Percentiles rank a stretch among this genome's conserved stretches.
These are phyloP conservation scores for Ustilago cynodontis DNA, from an alignment of 1,284 basidiomycete species.

Conservation along the genomic window DNA sequence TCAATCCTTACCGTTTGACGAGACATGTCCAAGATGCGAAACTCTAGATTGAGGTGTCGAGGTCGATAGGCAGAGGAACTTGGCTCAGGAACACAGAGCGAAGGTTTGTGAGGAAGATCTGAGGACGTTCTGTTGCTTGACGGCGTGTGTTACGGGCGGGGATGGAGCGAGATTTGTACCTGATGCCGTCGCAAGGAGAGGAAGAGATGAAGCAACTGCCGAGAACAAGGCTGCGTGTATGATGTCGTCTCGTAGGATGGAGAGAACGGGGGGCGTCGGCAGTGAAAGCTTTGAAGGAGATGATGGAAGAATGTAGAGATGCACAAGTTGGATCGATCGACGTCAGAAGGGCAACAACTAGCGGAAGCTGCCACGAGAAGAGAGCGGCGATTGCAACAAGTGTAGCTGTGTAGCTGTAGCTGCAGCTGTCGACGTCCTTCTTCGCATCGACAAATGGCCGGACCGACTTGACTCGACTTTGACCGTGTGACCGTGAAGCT, in stretches of 20 bases:
- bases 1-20: slow-evolving; percentile 20
- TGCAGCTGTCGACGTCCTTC: neutral
- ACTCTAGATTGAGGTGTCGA: too few relatives aligned
- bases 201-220: slow-evolving; percentile 8
- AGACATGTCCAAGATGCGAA: slow-evolving; percentile 16
- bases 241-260: slow-evolving; percentile 12
- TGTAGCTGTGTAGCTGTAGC: too few relatives aligned
- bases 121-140: neutral
- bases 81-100: neutral
- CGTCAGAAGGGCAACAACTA: neutral
- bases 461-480: neutral
- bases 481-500: too few relatives aligned
- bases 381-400: neutral
- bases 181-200: neutral
- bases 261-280: neutral
- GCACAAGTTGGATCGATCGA: neutral
- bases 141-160: neutral
- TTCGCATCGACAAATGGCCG: neutral
- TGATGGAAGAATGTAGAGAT: neutral
- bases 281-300: neutral
- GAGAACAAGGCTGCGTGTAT: slow-evolving; percentile 9
- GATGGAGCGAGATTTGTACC: neutral
- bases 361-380: slow-evolving; percentile 13
- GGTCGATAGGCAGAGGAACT: too few relatives aligned
- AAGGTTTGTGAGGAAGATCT: neutral